Base-by-base conservation (phyloP, 768 basidiomycete genomes). In the Punctularia strigosozonata region DNA sequence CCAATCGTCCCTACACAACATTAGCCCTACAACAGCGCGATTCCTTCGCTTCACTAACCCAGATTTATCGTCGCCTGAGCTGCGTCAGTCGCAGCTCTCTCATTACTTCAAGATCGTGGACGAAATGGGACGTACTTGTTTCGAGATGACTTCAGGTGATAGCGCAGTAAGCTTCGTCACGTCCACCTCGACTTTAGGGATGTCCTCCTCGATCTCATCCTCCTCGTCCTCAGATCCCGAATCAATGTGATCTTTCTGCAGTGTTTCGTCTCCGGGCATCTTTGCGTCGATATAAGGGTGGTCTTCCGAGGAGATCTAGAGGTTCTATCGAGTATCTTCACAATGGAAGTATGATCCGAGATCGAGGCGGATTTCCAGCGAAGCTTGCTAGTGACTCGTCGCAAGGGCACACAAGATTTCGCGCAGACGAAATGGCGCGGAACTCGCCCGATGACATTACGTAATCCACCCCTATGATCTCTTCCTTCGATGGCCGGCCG, bases 1-100 rank as follows among this genome's bases (percentile, higher is more conserved):
- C 92, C 94, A 55, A 99, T 99, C 18, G 92, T 99, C 48, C 89
- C 39, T 37, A 21, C 20, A 17, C 22, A 28, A 17, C 19, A 4
- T 28, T 13, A 34, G 3, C 18, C 14, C 7, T 22, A 17, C 50
- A 25, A 32, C 14, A 23, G 21, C 10, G 25, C 31, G 13, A 38
- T 31, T 20, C 39, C 39, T 31, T 6, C 48, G 33, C 33, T 22
- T 33, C 1, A 52, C 52, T 31, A 43, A 90, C 91, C 91, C 51
- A 91, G 65, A 63, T 92, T 91, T 49, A 94, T 92, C 12, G 94
- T 97, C 21, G 92, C 94, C 84, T 95, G 58, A 36, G 20, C n/a
- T 23, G 25, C 6, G 38, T 4, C 19, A 37, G n/a, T n/a, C n/a
- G n/a, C n/a, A n/a, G n/a, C n/a, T n/a, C n/a, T n/a, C 28, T 14